Evolutionary conservation across 192 early-diverging fungal species (phyloP), one percentile per base, ranked within the genome.

Genomic region (Dispira parvispora): DNA sequence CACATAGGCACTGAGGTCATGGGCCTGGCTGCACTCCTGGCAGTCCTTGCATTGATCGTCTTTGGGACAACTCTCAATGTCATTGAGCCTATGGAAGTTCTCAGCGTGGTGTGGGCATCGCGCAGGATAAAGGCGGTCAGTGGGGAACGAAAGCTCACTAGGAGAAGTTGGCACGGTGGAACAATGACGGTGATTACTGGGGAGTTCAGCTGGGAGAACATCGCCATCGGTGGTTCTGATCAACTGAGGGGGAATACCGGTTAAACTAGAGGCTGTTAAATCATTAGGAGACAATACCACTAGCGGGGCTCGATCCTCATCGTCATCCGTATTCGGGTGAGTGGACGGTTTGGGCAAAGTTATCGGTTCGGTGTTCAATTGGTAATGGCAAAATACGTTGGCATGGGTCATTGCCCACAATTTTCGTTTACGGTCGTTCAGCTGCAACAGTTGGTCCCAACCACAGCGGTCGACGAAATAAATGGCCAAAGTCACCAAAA

Each of bases 401-500:
- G 16, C n/a, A n/a, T 61, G 43, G 38, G 16, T 27, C 11, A 43
- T 1, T 4, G 44, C 23, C 53, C 53, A 55, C 18, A 3, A 13
- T 13, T 43, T 28, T 43, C 60, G 60, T 13, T 43, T 28, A 13
- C 27, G 13, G 25, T 55, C 53, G 53, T 26, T 26, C 20, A 55
- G 20, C 25, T 55, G 53, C 10, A 61, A 43, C 3, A 43, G 60
- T 3, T 38, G 60, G 45, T 61, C 43, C 60, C 60, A 61, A 20
- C 60, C 60, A 18, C 38, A 11, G 11, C 60, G 60, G 45, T 61
- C 60, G 45, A 43, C 38, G 38, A 61, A 20, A 43, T 61, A 61
- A 28, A 61, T 21, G 6, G 25, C 28, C 11, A 27, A 16, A n/a
- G 28, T 20, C 20, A 45, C 45, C 16, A 46, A n/a, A 3, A 67